Base-by-base conservation (phyloP, 345 rosid species). In the Fremontodendron californicum region DNA sequence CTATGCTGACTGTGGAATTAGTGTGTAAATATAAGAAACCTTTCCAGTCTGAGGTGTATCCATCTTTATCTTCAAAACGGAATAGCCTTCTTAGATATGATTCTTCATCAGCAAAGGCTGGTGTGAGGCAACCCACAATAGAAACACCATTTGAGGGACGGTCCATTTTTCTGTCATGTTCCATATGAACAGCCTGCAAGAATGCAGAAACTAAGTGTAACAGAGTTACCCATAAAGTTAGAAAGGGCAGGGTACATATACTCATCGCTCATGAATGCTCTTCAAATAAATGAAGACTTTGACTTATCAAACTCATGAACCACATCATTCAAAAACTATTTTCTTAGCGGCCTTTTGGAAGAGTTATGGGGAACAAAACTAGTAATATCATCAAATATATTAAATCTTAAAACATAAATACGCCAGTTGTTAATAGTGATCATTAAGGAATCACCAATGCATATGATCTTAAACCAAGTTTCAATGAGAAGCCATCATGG, bases 111-210 rank as follows among this genome's bases (percentile, higher is more conserved):
- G 84, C 82, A 86, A 90, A 94, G 63, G 89, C 88, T 29, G 98
- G 97, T 77, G 93, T 85, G 21, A 95, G 91, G 86, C 91, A 93
- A 27, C 96, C 98, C 48, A 93, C 78, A 79, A 95, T 89, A 46
- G 98, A 89, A 35, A 95, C 93, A 74, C 94, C 98, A 86, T 95
- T 95, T 75, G 97, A 89, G 4, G 99, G 98, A 84, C 84, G 81
- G 81, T 88, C 90, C 94, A 89, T 90, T 81, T 86, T 85, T 79
- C 77, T 88, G 76, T 82, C 85, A 82, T 84, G 87, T 78, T 90
- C 94, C 83, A 75, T 65, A 42, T 80, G 80, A 76, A 85, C 81
- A 46, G 91, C 93, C 99, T 92, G 82, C 51, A 74, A 45, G 58
- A 87, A 82, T 55, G 74, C 18, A 46, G 19, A 78, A 55, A 77